These are phyloP conservation scores for Trichosporon asahii DNA, from an alignment of 1,284 basidiomycete genomes.

Conservation along the genomic window DNA sequence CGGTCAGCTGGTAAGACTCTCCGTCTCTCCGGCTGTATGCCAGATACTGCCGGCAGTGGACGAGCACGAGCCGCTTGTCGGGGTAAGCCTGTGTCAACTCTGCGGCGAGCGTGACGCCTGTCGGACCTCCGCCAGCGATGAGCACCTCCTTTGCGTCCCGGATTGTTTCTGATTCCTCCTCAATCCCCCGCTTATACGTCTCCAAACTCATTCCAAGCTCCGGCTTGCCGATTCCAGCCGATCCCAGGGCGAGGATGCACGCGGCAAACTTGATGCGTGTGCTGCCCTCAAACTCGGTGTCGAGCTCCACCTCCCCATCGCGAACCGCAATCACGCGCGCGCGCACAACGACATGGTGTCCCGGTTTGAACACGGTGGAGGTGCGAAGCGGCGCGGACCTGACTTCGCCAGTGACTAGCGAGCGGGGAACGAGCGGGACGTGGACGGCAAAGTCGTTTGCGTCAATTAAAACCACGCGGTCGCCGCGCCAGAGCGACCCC, in stretches of 20 bases:
- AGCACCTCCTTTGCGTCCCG: slow-evolving; percentile 39
- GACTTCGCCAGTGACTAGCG: slow-evolving; percentile 44
- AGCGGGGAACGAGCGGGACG: slow-evolving; percentile 47
- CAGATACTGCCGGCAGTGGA: slow-evolving; percentile 30
- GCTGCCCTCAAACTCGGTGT: slow-evolving; percentile 46
- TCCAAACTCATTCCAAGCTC: slow-evolving; percentile 86
- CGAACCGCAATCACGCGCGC: slow-evolving; percentile 44
- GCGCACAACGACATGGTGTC: slow-evolving; percentile 36
- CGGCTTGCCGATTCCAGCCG: slow-evolving; percentile 60
- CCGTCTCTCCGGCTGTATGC: slow-evolving; percentile 10
- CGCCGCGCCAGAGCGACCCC: not conserved
- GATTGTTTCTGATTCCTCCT: slow-evolving; percentile 37
- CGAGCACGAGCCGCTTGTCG: slow-evolving; percentile 30
- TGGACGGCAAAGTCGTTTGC: slow-evolving; percentile 42
- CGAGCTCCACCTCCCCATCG: slow-evolving; percentile 39
- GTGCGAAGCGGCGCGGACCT: slow-evolving; percentile 33
- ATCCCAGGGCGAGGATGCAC: slow-evolving; percentile 44
- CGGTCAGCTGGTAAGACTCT: not conserved
- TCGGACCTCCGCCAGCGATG: slow-evolving; percentile 53
- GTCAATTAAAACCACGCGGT: slow-evolving; percentile 21
- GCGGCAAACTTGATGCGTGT: slow-evolving; percentile 46
- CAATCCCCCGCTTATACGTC: slow-evolving; percentile 68
- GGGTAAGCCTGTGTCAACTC: slow-evolving; percentile 38
- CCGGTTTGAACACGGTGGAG: slow-evolving; percentile 38
- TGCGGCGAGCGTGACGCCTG: slow-evolving; percentile 54